These are phyloP conservation scores for Phtheirospermum japonicum DNA, from an alignment of 257 asterid species.

Conservation along the genomic window DNA sequence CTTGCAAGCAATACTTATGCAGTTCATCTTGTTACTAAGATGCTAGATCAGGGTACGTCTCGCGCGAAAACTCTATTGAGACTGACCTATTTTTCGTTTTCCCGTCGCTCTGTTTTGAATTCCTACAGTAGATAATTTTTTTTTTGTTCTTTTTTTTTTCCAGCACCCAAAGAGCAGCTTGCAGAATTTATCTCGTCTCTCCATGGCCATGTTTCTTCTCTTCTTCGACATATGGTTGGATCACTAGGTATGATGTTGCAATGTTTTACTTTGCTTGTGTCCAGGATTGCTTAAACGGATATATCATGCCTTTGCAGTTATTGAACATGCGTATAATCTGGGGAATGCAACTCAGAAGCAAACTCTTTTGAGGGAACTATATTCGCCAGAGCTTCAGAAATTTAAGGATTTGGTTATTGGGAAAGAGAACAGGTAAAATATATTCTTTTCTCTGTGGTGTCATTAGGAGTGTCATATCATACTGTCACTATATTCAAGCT, in stretches of 20 bases:
- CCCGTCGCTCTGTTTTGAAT: neutral
- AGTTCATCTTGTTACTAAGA: conserved; percentile 77
- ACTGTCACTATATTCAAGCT: neutral
- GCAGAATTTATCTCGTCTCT: conserved; percentile 71
- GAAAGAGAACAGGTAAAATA: conserved; percentile 61
- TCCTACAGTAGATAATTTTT: conserved; percentile 6
- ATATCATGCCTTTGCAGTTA: conserved; percentile 45
- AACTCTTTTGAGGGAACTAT: conserved; percentile 77
- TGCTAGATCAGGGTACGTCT: conserved; percentile 75
- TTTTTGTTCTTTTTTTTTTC: conserved; percentile 2
- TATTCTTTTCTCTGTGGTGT: conserved; percentile 10
- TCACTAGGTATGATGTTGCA: conserved; percentile 66
- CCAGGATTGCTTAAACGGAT: conserved; percentile 14
- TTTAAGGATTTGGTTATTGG: conserved; percentile 72
- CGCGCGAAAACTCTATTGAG: neutral
- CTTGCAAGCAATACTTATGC: conserved; percentile 76
- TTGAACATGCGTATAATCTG: conserved; percentile 78
- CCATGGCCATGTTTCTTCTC: conserved; percentile 79
- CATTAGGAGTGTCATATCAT: neutral
- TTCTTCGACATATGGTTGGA: conserved; percentile 88
- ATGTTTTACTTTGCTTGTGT: conserved; percentile 7
- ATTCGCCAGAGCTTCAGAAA: conserved; percentile 82
- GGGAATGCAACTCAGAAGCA: conserved; percentile 91
- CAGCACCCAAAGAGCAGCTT: conserved; percentile 84
- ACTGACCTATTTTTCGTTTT: neutral